phyloP scores from a whole-genome alignment of 305 asterid genomes.

The Nicotiana rustica region DNA sequence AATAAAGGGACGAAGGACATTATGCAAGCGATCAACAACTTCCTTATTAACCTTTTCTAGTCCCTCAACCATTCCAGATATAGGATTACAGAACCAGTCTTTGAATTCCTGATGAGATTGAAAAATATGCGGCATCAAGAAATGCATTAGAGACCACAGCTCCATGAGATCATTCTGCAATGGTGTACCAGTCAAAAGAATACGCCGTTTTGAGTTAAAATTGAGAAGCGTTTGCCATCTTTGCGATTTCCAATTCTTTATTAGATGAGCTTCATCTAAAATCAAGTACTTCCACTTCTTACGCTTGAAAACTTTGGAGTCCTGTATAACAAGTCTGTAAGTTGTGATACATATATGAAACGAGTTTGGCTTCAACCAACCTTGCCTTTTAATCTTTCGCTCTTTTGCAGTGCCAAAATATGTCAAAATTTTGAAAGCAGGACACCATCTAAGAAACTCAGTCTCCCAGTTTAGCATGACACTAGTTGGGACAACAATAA shows the following conservation, averaged over 20 bases:
- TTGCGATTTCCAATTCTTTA: conserved; percentile 99
- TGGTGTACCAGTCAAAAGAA: conserved; percentile 97
- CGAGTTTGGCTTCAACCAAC: conserved; percentile 96
- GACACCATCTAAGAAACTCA: conserved; percentile 99
- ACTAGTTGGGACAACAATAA: conserved; percentile 99
- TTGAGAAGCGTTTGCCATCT: conserved; percentile 99
- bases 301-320: conserved; percentile 94
- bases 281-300: conserved; percentile 99
- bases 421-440: conserved; percentile 98
- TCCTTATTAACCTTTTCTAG: conserved; percentile 97
- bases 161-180: conserved; percentile 99
- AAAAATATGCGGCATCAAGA: conserved; percentile 98
- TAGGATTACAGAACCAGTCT: conserved; percentile 99
- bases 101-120: conserved; percentile 99
- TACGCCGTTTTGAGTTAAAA: conserved; percentile 97
- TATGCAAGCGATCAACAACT: conserved; percentile 97
- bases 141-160: conserved; percentile 99
- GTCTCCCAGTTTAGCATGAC: conserved; percentile 99
- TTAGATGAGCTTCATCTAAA: conserved; percentile 98
- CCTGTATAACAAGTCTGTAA: conserved; percentile 98
- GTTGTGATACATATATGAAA: conserved; percentile 98
- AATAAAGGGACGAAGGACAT: conserved; percentile 97
- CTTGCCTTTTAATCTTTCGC: conserved; percentile 93
- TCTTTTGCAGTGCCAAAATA: conserved; percentile 99
- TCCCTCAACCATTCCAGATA: conserved; percentile 98